Evolutionary conservation across 1,284 basidiomycete genomes (phyloP).

Genomic region (Mycena sp.): DNA sequence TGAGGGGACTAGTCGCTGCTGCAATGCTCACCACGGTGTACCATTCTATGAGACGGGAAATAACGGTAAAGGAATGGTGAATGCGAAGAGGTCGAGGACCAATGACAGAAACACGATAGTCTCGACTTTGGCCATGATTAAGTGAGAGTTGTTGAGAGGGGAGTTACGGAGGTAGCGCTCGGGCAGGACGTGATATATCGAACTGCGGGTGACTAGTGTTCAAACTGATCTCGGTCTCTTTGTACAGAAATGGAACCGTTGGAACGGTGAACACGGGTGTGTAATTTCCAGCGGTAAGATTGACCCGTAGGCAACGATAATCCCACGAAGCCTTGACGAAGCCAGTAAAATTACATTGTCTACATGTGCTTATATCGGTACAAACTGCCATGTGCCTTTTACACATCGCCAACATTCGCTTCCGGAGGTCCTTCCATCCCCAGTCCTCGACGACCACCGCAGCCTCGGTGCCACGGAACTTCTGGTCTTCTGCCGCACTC

Average conservation of each 20-base stretch:
- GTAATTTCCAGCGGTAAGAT: no score
- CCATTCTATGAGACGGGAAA: conserved; percentile 93
- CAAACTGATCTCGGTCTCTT: not conserved
- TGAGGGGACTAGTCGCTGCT: not conserved
- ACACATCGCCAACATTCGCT: conserved; percentile 9
- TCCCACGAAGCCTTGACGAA: no score
- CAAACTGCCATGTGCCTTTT: no score
- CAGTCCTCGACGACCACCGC: conserved; percentile 40
- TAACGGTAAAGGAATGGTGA: conserved; percentile 93
- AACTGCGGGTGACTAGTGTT: conserved; percentile 6
- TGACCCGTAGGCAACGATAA: no score
- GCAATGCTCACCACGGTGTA: conserved; percentile 71
- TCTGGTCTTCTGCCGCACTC: conserved; percentile 84
- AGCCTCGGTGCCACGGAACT: conserved; percentile 64
- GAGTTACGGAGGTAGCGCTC: not conserved
- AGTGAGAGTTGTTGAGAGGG: no score
- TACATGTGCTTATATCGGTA: no score
- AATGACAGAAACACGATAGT: conserved; percentile 85
- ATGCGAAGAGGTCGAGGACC: conserved; percentile 89
- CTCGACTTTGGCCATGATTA: conserved; percentile 76
- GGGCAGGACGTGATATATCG: not conserved
- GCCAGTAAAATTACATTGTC: no score
- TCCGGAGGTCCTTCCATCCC: conserved; percentile 36
- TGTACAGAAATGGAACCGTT: not conserved
- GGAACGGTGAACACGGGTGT: not conserved